These are phyloP conservation scores for Euptelea pleiosperma DNA, from an alignment of 164 flowering plant species.

Conservation along the genomic window DNA sequence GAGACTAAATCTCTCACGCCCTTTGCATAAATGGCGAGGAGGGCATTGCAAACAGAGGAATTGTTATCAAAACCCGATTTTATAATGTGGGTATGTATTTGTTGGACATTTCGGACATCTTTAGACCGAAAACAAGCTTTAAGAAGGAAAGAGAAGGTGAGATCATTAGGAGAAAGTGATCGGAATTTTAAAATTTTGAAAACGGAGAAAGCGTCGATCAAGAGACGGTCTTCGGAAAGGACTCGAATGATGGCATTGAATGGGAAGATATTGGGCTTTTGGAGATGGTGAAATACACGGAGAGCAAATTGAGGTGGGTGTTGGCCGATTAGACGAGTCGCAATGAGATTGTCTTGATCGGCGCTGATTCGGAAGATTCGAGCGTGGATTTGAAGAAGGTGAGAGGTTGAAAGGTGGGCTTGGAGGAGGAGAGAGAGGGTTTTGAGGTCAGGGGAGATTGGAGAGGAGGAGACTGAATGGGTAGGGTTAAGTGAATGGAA, in stretches of 20 bases:
- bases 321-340: constrained; percentile 66
- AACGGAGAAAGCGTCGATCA: constrained; percentile 25
- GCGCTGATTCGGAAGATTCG: constrained; percentile 30
- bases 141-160: constrained; percentile 57
- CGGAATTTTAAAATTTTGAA: constrained; percentile 30
- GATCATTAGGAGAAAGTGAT: constrained; percentile 47
- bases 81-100: constrained; percentile 41
- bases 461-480: constrained; percentile 7
- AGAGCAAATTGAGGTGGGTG: constrained; percentile 43
- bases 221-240: constrained; percentile 34
- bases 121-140: constrained; percentile 39
- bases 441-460: not conserved
- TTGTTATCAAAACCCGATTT: constrained; percentile 42
- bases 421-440: constrained; percentile 41
- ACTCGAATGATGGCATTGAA: constrained; percentile 56
- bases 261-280: constrained; percentile 53
- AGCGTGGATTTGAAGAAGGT: constrained; percentile 63
- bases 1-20: constrained; percentile 36
- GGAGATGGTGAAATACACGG: constrained; percentile 35
- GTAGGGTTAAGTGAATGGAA: no score
- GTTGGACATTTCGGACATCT: constrained; percentile 17
- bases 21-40: constrained; percentile 44
- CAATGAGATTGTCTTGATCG: constrained; percentile 53
- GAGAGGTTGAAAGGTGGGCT: constrained; percentile 36
- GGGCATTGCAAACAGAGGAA: constrained; percentile 46